Evolutionary conservation across 306 rosid genomes (phyloP).

Genomic region (Sicyos edulis): DNA sequence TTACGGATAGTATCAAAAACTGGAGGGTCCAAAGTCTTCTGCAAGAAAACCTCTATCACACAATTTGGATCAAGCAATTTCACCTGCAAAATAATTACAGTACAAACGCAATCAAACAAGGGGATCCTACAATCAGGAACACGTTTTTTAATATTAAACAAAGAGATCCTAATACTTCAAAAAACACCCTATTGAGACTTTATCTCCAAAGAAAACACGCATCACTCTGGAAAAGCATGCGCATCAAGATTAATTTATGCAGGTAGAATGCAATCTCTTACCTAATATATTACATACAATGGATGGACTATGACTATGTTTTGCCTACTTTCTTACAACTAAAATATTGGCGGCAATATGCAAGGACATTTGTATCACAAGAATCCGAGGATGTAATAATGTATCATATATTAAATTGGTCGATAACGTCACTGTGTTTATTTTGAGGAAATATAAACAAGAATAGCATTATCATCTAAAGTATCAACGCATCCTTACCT

Average conservation of each 20-base stretch:
- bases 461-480: not conserved
- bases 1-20: slow-evolving; percentile 62
- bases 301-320: not conserved
- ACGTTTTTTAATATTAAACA: not conserved
- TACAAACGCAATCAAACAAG: not conserved
- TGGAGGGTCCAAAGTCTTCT: slow-evolving; percentile 89
- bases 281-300: not conserved
- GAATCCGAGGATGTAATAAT: too few species aligned
- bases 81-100: slow-evolving; percentile 47
- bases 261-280: not conserved
- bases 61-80: slow-evolving; percentile 74
- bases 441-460: not conserved
- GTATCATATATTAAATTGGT: too few species aligned
- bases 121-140: not conserved
- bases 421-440: not conserved
- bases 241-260: not conserved
- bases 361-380: not conserved
- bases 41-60: slow-evolving; percentile 59
- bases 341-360: not conserved
- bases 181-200: not conserved
- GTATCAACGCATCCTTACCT: not conserved
- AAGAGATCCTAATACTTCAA: not conserved
- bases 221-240: not conserved
- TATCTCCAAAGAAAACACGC: not conserved
- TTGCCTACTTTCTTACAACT: not conserved